These are phyloP conservation scores for Gossypium mustelinum DNA, from an alignment of 345 rosid genomes.

Conservation along the genomic window DNA sequence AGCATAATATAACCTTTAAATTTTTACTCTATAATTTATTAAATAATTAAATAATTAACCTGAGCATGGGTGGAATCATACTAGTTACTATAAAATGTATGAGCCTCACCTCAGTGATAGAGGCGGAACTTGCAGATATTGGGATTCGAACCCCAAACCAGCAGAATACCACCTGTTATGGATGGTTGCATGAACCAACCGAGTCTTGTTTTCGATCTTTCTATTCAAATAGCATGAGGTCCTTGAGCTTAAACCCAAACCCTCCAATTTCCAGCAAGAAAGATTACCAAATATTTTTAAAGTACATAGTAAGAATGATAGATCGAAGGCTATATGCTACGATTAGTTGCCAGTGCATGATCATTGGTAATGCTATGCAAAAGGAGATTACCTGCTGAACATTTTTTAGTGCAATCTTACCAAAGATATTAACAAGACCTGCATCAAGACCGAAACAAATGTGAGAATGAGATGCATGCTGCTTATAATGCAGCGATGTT, in stretches of 20 bases:
- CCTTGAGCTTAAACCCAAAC: no score
- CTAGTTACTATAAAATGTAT: no score
- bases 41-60: no score
- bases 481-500: neutral
- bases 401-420: constrained; percentile 39
- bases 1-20: no score
- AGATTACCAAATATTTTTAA: neutral
- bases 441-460: constrained; percentile 18
- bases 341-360: neutral
- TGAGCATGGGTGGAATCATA: no score
- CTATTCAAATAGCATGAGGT: neutral
- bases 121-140: no score
- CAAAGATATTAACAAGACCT: constrained; percentile 33
- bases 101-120: no score
- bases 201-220: neutral
- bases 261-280: neutral
- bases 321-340: neutral
- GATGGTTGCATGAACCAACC: neutral
- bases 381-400: constrained; percentile 39
- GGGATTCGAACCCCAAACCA: no score
- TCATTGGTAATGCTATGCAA: neutral
- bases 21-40: no score
- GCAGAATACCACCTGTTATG: no score
- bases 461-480: neutral
- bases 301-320: neutral